Conservation (phyloP, 2,329 filamentous ascomycete genomes). For the Colletotrichum sp. region DNA sequence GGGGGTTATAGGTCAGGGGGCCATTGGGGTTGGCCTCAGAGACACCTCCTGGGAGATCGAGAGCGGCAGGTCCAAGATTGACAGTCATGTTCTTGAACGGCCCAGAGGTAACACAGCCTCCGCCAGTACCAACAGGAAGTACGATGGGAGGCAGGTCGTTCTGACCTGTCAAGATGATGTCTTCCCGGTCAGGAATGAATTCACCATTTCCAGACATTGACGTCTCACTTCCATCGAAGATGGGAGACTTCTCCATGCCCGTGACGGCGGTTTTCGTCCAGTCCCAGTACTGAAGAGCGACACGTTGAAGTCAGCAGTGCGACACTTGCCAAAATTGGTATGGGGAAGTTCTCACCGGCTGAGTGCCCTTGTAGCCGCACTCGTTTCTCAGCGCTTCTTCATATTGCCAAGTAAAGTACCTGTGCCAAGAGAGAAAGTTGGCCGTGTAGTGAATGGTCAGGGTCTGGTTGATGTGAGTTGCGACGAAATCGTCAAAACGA, state of each 20-base stretch:
- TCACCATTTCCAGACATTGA: slow-evolving; percentile 52
- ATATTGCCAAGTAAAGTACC: slow-evolving; percentile 35
- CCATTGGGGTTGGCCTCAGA: slow-evolving; percentile 25
- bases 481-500: slow-evolving; percentile 56
- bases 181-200: slow-evolving; percentile 25
- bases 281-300: slow-evolving; percentile 6
- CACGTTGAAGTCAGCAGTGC: background rate
- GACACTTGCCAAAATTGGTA: background rate
- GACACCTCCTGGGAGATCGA: slow-evolving; percentile 30
- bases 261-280: slow-evolving; percentile 36
- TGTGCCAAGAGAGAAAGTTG: slow-evolving; percentile 36
- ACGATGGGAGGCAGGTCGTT: slow-evolving; percentile 29
- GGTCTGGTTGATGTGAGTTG: slow-evolving; percentile 53
- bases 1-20: slow-evolving; percentile 44
- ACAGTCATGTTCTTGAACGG: slow-evolving; percentile 51
- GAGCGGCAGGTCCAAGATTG: slow-evolving; percentile 43
- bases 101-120: slow-evolving; percentile 58
- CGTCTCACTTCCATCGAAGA: slow-evolving; percentile 54
- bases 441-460: slow-evolving; percentile 45
- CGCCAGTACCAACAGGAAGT: slow-evolving; percentile 55
- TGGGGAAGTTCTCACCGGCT: slow-evolving; percentile 32
- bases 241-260: slow-evolving; percentile 43
- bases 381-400: slow-evolving; percentile 26
- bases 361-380: slow-evolving; percentile 43
- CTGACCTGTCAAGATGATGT: slow-evolving; percentile 28